These are phyloP conservation scores for Penicillium sp. DNA, from an alignment of 2,329 filamentous ascomycete species.

Conservation along the genomic window DNA sequence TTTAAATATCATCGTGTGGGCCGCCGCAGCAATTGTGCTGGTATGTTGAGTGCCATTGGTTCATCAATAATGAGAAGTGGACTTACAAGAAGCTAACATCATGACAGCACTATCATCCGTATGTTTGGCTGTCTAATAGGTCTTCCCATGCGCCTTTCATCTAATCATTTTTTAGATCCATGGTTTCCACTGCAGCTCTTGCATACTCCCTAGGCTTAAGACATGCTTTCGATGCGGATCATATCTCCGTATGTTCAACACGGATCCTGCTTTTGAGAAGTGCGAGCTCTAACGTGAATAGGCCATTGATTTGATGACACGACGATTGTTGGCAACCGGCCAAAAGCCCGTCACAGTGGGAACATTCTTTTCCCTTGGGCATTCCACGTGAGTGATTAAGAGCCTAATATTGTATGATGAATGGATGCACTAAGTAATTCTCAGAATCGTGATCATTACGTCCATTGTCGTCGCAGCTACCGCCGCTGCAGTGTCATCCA, in stretches of 20 bases:
- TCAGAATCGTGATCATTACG: constrained; percentile 77
- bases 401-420: neutral
- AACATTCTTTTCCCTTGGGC: constrained; percentile 90
- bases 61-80: neutral
- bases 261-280: neutral
- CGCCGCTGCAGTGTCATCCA: constrained; percentile 75
- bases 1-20: constrained; percentile 61
- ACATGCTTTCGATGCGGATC: constrained; percentile 97
- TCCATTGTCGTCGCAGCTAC: constrained; percentile 91
- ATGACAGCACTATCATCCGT: constrained; percentile 39
- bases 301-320: constrained; percentile 93
- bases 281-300: constrained; percentile 25
- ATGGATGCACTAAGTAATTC: neutral
- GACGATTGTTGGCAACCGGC: constrained; percentile 80
- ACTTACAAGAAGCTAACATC: constrained; percentile 8
- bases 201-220: constrained; percentile 87
- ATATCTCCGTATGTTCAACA: constrained; percentile 60
- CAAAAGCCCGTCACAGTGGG: constrained; percentile 88
- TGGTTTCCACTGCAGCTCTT: constrained; percentile 79
- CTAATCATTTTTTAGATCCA: constrained; percentile 42
- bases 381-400: constrained; percentile 64
- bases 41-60: constrained; percentile 35
- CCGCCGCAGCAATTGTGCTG: constrained; percentile 58
- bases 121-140: constrained; percentile 15
- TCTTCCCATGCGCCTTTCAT: too few relatives aligned